These are phyloP conservation scores for Oryza rufipogon DNA, from an alignment of 176 grass and related monocot genomes.

Conservation along the genomic window DNA sequence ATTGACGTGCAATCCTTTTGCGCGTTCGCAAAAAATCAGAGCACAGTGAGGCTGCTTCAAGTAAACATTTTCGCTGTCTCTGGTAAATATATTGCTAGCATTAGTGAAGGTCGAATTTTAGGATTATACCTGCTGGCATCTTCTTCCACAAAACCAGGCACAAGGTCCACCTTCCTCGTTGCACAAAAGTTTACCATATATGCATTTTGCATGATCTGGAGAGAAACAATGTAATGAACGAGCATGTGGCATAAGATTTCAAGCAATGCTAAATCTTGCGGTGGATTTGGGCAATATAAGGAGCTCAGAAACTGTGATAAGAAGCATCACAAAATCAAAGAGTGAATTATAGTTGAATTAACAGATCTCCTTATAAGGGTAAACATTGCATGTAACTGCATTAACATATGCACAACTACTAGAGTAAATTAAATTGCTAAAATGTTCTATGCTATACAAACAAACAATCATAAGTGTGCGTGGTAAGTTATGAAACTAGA, in stretches of 20 bases:
- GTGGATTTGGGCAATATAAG: constrained; percentile 4
- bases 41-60: constrained; percentile 33
- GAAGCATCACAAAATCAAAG: not conserved
- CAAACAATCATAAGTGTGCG: constrained; percentile 9
- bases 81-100: not conserved
- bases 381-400: not conserved
- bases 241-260: not conserved
- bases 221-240: constrained; percentile 34
- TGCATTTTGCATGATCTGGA: constrained; percentile 84
- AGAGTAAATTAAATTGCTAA: constrained; percentile 16
- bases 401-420: constrained; percentile 25
- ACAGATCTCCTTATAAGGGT: not conserved
- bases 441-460: constrained; percentile 26
- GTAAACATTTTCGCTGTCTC: constrained; percentile 20
- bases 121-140: constrained; percentile 68
- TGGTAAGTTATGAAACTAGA: constrained; percentile 24
- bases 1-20: no score
- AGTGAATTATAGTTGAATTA: constrained; percentile 21
- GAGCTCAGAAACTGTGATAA: constrained; percentile 24
- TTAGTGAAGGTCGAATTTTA: constrained; percentile 32
- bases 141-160: constrained; percentile 81
- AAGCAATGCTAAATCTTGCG: constrained; percentile 2
- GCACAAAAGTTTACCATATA: constrained; percentile 43
- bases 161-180: constrained; percentile 45
- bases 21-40: not conserved